Base-by-base conservation (phyloP, 495 filamentous ascomycete genomes). In the Haplographium delicatum region DNA sequence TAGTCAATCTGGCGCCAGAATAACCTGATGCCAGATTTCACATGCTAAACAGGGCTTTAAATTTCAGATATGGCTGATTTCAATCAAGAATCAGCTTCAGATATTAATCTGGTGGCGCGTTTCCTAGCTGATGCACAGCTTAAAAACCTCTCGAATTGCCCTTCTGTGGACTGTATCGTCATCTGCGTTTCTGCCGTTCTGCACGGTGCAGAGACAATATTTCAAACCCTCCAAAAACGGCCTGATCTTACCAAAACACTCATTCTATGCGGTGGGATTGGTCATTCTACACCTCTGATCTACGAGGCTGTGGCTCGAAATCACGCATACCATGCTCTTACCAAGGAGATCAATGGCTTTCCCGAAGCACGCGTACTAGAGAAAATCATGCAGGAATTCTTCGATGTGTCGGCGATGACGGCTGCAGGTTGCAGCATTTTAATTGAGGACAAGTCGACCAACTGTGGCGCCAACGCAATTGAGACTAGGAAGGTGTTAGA, bases 241-340 rank as follows among this genome's bases (percentile, higher is more conserved):
- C 63, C 68, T 7, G 27, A 38, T 25, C 34, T 65, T 3, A 57
- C 64, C 19, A 65, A 57, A 44, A 60, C 43, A 9, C 54, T 71
- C 16, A 61, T 71, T 4, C 49, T 71, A 3, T 71, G 67, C 33
- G 68, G 68, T 9, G 68, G 67, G 0, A 64, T 67, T 9, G 67
- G 67, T 15, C 68, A 69, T 45, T 69, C 68, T 0, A 71, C 67
- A 3, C 31, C 52, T 7, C 51, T 62, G 3, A 55, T 71, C 4
- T 67, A 67, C n/a, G 53, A 57, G 5, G 64, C 67, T 3, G 58
- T 71, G 1, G 53, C 50, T 18, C 25, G 41, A 0, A 56, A 65
- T 31, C 59, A 62, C 7, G 46, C 34, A 7, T 71, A 63, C 42
- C 44, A 50, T 0, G 28, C 23, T 4, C 48, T 71, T 3, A 30